Conservation (phyloP, 306 rosid species). For the Datisca glomerata region DNA sequence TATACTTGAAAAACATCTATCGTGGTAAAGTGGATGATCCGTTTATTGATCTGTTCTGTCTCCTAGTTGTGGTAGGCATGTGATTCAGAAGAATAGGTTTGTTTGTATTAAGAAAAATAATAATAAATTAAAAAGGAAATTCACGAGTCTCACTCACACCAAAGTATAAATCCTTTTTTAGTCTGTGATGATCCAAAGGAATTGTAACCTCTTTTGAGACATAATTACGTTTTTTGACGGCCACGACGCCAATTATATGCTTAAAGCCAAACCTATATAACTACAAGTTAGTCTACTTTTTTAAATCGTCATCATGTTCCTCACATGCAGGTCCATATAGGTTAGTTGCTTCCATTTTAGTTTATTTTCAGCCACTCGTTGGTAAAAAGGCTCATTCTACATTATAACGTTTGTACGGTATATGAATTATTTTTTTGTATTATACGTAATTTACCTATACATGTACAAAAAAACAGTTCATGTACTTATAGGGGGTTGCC, state of each 20-base stretch:
- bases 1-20: too few species aligned
- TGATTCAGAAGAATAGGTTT: neutral
- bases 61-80: neutral
- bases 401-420: neutral
- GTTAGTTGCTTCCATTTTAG: constrained; percentile 9
- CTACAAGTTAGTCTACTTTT: constrained; percentile 10
- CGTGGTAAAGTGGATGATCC: too few species aligned
- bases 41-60: too few species aligned
- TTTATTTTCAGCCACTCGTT: neutral
- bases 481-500: too few species aligned
- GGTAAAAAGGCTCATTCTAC: too few species aligned
- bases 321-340: constrained; percentile 29
- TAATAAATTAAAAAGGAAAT: too few species aligned
- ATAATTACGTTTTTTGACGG: constrained; percentile 33
- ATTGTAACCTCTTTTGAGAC: constrained; percentile 34
- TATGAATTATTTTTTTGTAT: too few species aligned
- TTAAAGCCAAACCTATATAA: constrained; percentile 28
- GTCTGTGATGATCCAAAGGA: constrained; percentile 6
- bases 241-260: constrained; percentile 29
- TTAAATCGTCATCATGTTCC: constrained; percentile 34
- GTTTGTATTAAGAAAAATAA: too few species aligned
- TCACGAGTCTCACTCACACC: too few species aligned
- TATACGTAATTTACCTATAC: neutral
- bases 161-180: neutral
- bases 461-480: neutral